Base-by-base conservation (phyloP, 2,329 filamentous ascomycete species). In the Aspergillus fijiensis region DNA sequence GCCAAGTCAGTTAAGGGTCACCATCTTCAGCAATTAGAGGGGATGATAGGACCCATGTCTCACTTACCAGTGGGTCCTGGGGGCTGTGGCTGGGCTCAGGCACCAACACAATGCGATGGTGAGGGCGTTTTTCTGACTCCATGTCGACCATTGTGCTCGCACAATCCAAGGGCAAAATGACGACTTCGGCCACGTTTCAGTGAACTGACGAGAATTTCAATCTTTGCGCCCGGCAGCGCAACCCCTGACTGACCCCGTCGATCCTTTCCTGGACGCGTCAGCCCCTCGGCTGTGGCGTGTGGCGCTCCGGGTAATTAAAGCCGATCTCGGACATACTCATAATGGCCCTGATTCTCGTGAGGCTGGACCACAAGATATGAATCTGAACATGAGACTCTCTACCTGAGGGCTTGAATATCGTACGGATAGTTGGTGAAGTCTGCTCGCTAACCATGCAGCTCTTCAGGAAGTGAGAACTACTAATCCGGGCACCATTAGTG, bases 51-150 rank as follows among this genome's bases (percentile, higher is more conserved):
- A 19, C 14, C 39, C 14, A 45, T 45, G 25, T 16, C 27, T 35
- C 19, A 33, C 56, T 48, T 52, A 58, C 56, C 35, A 58, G 42
- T 39, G 56, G 56, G 27, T 58, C 56, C 25, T 23, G 23, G 3
- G 49, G 45, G 21, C 33, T 19, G 25, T 49, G 42, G 48, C 47
- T 49, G 25, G 57, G 51, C 19, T 27, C 25, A 12, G 51, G 57
- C 21, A 55, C 47, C 31, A 59, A 25, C 14, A 55, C 31, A 12
- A 50, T 14, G 6, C 7, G 19, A 16, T 5, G 16, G 39, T 16
- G 39, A 45, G 39, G 16, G 16, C 39, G 12, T 19, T 45, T 45
- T 12, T 19, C 39, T 7, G 39, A 16, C 39, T 45, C 39, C 16
- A 45, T 45, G 12, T 45, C 14, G 16, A 19, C 39, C 39, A 45